Evolutionary conservation across 202 grass and related monocot species (phyloP), one percentile per base, ranked within the genome.

Genomic region (Hordeum pubiflorum): DNA sequence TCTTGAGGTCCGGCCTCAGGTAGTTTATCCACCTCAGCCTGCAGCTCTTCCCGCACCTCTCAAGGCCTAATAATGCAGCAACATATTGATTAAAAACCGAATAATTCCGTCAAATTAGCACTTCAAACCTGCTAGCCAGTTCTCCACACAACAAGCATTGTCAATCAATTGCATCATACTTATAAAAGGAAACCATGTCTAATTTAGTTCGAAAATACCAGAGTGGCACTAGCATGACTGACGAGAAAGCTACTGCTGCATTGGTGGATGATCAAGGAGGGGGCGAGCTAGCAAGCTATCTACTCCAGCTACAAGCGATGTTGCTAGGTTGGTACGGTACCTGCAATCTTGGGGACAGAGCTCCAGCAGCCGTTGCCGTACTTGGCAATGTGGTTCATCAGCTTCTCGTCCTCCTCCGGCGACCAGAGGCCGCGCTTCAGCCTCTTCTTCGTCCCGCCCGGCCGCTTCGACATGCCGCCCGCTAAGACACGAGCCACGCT

Each of bases 291-390:
- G 37, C 18, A 7, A 65, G 17, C 62, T 38, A 38, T 38, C 63
- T n/a, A 10, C 63, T 38, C 36, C 33, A 66, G 63, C 37, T 29
- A 29, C 27, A 29, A 11, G n/a, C 3, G 33, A 57, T 29, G 5
- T 14, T 3, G 22, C 6, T 54, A 29, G 32, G 32, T 3, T 38
- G 3, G 14, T 5, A 32, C 18, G 77, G 58, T 85, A 98, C 96
- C 92, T 89, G 96, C 92, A 40, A 88, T 68, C 63, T 96, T 99
- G 58, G 96, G 90, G 38, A 96, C 87, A 17, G 92, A 95, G 58
- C 92, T 99, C 96, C 96, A 99, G 81, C 92, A 96, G 59, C 96
- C 96, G 63, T 99, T 87, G 70, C 96, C 96, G 55, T 83, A 93
- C 78, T 91, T 91, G 72, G 92, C 88, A 87, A 99, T 93, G 80